These are phyloP conservation scores for Aureobasidium sp. DNA, from an alignment of 2,329 filamentous ascomycete genomes.

Conservation along the genomic window DNA sequence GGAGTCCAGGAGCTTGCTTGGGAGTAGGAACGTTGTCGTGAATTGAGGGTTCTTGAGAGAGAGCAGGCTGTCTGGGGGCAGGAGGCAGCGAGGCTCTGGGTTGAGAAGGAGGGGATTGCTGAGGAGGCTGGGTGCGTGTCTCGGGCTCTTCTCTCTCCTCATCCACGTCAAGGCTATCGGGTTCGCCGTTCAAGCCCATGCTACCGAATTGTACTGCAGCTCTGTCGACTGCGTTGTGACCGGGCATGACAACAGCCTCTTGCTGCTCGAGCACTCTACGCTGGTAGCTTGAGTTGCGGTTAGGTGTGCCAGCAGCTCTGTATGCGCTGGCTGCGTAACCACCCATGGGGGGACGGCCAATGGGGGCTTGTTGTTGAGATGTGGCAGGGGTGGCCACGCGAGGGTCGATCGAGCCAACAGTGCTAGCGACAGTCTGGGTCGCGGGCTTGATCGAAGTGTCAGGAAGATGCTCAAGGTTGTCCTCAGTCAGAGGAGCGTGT, in stretches of 20 bases:
- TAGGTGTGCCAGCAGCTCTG: slow-evolving; percentile 59
- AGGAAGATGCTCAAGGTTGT: slow-evolving; percentile 83
- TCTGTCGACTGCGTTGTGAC: slow-evolving; percentile 88
- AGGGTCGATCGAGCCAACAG: slow-evolving; percentile 77
- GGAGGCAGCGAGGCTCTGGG: slow-evolving; percentile 84
- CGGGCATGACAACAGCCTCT: slow-evolving; percentile 96
- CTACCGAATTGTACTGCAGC: slow-evolving; percentile 94
- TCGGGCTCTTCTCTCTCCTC: slow-evolving; percentile 92
- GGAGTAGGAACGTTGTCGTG: slow-evolving; percentile 40
- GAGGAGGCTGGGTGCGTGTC: slow-evolving; percentile 85
- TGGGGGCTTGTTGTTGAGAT: slow-evolving; percentile 48
- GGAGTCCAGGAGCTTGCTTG: slow-evolving; percentile 54
- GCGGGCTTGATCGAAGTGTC: slow-evolving; percentile 70
- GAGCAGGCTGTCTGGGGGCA: slow-evolving; percentile 40
- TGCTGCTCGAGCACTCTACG: slow-evolving; percentile 87
- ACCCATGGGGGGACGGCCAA: slow-evolving; percentile 55
- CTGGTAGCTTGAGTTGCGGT: slow-evolving; percentile 71
- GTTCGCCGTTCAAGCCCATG: slow-evolving; percentile 77
- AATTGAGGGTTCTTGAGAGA: slow-evolving; percentile 30
- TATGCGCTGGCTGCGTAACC: slow-evolving; percentile 73
- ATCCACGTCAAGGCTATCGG: slow-evolving; percentile 66
- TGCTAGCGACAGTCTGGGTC: slow-evolving; percentile 81
- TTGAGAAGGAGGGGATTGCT: slow-evolving; percentile 79
- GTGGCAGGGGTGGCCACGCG: slow-evolving; percentile 59
- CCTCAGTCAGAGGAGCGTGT: slow-evolving; percentile 78